phyloP scores from a whole-genome alignment of 106 monocot species.

The Triglochin maritima region DNA sequence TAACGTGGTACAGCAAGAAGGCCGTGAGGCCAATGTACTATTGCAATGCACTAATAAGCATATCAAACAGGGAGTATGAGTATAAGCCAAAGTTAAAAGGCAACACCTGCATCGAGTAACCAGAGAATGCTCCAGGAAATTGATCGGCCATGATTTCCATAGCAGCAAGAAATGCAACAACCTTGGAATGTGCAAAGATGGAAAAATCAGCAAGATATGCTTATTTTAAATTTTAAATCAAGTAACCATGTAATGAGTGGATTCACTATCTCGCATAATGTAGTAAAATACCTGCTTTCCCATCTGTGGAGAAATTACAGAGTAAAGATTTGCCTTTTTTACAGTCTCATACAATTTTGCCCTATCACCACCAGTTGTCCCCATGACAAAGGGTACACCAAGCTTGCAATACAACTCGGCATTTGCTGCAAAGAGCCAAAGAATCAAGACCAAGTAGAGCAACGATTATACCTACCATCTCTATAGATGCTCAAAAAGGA shows the following conservation, averaged over 20 bases:
- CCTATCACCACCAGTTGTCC: conserved; percentile 81
- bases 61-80: too few relatives aligned
- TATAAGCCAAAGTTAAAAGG: background rate
- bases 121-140: conserved; percentile 84
- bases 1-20: too few relatives aligned
- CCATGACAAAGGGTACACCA: conserved; percentile 95
- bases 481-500: too few relatives aligned
- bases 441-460: background rate
- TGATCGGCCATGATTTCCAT: conserved; percentile 95
- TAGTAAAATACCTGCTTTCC: conserved; percentile 61
- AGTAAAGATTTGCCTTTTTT: conserved; percentile 67
- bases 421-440: conserved; percentile 32
- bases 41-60: too few relatives aligned
- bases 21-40: too few relatives aligned
- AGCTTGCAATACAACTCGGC: conserved; percentile 80
- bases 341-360: conserved; percentile 52
- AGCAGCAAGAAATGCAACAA: conserved; percentile 93
- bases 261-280: background rate
- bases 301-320: conserved; percentile 95
- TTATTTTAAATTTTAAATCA: too few relatives aligned
- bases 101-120: conserved; percentile 57
- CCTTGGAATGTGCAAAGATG: conserved; percentile 28
- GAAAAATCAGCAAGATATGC: background rate
- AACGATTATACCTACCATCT: too few relatives aligned
- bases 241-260: too few relatives aligned